Conservation (phyloP, 2,329 filamentous ascomycete genomes). For the Microdochium trichocladiopsis region DNA sequence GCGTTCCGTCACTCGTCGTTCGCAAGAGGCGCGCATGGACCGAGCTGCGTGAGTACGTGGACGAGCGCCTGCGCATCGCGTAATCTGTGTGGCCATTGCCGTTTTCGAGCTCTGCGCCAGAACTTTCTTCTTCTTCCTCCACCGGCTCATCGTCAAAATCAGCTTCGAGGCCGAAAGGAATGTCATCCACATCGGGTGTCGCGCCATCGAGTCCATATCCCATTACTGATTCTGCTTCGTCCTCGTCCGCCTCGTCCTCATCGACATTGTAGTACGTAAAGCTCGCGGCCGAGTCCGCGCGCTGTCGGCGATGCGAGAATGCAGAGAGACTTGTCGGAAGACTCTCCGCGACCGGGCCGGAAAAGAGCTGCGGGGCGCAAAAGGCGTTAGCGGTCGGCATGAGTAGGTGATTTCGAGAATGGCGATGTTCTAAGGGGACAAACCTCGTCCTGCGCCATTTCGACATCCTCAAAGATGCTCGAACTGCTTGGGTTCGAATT, state of each 20-base stretch:
- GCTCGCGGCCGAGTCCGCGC: slow-evolving; percentile 79
- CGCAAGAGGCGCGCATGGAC: slow-evolving; percentile 61
- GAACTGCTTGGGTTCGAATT: slow-evolving; percentile 65
- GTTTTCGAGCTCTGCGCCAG: slow-evolving; percentile 33
- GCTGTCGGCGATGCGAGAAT: slow-evolving; percentile 75
- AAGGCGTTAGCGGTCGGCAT: slow-evolving; percentile 10
- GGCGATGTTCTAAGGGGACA: slow-evolving; percentile 9
- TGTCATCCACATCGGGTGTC: slow-evolving; percentile 19
- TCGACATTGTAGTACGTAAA: slow-evolving; percentile 85
- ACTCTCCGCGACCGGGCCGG: slow-evolving; percentile 89
- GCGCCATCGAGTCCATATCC: slow-evolving; percentile 19
- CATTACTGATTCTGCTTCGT: slow-evolving; percentile 28
- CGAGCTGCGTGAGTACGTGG: slow-evolving; percentile 48
- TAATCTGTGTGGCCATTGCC: slow-evolving; percentile 35
- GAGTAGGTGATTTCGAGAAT: slow-evolving; percentile 2
- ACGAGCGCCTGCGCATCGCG: slow-evolving; percentile 53
- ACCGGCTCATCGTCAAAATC: slow-evolving; percentile 11
- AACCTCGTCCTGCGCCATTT: slow-evolving; percentile 96
- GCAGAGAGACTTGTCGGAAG: slow-evolving; percentile 91
- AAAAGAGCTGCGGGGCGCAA: slow-evolving; percentile 56
- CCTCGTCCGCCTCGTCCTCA: slow-evolving; percentile 37
- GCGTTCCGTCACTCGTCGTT: slow-evolving; percentile 63
- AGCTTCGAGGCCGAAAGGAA: slow-evolving; percentile 17
- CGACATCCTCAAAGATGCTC: slow-evolving; percentile 90
- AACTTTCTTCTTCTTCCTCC: slow-evolving; percentile 25